phyloP scores from a whole-genome alignment of 2,329 filamentous ascomycete species.

The Albophoma yamanashiensis region DNA sequence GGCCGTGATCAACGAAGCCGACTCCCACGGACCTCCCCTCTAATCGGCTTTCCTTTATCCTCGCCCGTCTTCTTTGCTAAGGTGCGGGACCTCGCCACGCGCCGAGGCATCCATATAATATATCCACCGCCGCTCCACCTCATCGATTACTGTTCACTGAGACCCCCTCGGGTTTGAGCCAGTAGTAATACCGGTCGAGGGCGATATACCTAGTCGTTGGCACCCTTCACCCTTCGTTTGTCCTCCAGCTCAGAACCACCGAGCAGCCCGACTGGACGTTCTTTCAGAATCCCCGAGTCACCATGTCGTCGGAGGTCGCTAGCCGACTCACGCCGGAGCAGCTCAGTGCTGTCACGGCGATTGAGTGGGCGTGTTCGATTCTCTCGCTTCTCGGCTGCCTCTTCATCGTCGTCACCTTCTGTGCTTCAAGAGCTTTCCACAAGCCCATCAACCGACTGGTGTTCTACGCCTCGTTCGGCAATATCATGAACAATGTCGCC shows the following conservation, averaged over 20 bases:
- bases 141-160: neutral
- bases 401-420: slow-evolving; percentile 64
- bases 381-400: slow-evolving; percentile 61
- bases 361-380: slow-evolving; percentile 59
- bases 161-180: neutral
- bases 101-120: neutral
- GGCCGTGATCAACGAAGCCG: neutral
- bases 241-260: neutral
- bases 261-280: neutral
- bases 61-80: neutral
- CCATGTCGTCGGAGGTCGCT: neutral
- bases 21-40: neutral
- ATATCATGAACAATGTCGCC: slow-evolving; percentile 66
- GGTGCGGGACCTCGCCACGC: neutral
- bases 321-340: slow-evolving; percentile 17
- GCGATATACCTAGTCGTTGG: neutral
- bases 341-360: slow-evolving; percentile 43
- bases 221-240: neutral
- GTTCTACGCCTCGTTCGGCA: slow-evolving; percentile 76
- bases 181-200: neutral
- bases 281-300: neutral
- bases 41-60: neutral
- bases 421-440: slow-evolving; percentile 57
- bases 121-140: neutral
- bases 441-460: slow-evolving; percentile 82